These are phyloP conservation scores for Annulohypoxylon truncatum DNA, from an alignment of 2,329 filamentous ascomycete species.

Conservation along the genomic window DNA sequence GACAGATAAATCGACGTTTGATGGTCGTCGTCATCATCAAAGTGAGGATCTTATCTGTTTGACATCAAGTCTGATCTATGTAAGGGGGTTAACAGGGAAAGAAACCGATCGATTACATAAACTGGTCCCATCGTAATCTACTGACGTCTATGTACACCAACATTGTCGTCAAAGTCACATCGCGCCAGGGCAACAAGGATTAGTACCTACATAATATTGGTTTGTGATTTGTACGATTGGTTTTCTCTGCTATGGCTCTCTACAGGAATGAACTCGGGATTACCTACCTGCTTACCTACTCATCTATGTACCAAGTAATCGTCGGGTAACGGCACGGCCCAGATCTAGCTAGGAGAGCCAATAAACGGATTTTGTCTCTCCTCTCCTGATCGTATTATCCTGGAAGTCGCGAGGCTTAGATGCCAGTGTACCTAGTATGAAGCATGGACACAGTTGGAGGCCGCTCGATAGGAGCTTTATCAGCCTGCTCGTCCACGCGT, in stretches of 20 bases:
- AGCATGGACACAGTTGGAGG: conserved; percentile 20
- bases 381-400: conserved; percentile 20
- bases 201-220: neutral
- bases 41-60: conserved; percentile 3
- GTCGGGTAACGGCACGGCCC: conserved; percentile 26
- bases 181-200: neutral
- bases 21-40: conserved; percentile 4
- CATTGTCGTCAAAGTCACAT: conserved; percentile 14
- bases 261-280: conserved; percentile 4
- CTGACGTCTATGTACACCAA: neutral
- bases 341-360: conserved; percentile 16
- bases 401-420: conserved; percentile 25
- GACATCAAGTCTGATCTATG: neutral
- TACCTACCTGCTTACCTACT: neutral
- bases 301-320: neutral
- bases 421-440: conserved; percentile 18
- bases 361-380: neutral
- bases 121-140: neutral
- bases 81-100: neutral
- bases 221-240: conserved; percentile 29
- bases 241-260: neutral
- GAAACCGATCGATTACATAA: neutral
- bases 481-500: conserved; percentile 24
- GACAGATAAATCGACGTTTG: conserved; percentile 22
- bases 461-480: conserved; percentile 21